Conservation (phyloP, 2,329 filamentous ascomycete species). For the Diaporthe vexans region DNA sequence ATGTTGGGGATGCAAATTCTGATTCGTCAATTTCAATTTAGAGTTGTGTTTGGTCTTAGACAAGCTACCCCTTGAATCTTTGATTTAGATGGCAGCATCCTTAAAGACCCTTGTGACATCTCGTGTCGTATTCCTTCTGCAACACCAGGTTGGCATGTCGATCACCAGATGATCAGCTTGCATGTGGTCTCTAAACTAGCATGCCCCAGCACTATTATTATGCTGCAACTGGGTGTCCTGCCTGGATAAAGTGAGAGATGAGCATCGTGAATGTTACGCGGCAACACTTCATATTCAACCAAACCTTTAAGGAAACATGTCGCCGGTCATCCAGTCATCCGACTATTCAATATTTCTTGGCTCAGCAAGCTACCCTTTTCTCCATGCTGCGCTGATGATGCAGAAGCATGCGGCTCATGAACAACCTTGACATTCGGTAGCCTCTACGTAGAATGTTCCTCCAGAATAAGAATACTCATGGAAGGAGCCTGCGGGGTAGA, state of each 20-base stretch:
- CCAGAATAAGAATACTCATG: not conserved
- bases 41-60: slow-evolving; percentile 9
- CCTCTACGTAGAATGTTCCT: not conserved
- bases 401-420: not conserved
- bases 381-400: no score
- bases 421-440: not conserved
- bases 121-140: not conserved
- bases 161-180: not conserved
- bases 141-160: not conserved
- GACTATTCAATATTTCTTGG: no score
- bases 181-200: slow-evolving; percentile 2
- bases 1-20: not conserved
- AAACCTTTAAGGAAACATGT: not conserved
- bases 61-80: not conserved
- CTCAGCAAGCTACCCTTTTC: not conserved
- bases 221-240: not conserved
- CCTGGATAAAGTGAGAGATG: no score
- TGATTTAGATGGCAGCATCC: not conserved
- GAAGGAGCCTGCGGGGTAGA: slow-evolving; percentile 4
- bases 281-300: not conserved
- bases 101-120: not conserved
- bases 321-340: not conserved
- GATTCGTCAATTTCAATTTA: not conserved
- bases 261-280: not conserved
- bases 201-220: not conserved